A percentile compares a stretch with the other conserved stretches of the same genome.
These are phyloP conservation scores for Besnoitia besnoiti DNA, from an alignment of 169 alveolate species.

Conservation along the genomic window DNA sequence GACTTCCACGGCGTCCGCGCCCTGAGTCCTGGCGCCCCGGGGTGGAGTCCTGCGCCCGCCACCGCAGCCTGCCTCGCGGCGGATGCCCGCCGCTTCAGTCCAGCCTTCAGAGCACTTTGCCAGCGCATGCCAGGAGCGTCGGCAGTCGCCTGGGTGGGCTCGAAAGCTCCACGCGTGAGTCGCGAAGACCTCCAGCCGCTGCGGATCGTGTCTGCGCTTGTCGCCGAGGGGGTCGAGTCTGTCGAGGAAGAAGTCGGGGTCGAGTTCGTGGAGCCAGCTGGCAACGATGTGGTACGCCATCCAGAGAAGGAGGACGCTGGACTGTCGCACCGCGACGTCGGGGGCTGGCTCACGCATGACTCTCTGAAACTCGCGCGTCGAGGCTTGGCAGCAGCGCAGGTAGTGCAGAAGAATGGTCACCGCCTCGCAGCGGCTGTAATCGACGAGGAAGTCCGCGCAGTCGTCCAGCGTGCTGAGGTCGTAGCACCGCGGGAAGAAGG, in stretches of 20 bases:
- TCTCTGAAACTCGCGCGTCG: not conserved
- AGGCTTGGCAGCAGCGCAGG: conserved; percentile 30
- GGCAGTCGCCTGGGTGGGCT: not conserved
- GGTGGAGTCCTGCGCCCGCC: not conserved
- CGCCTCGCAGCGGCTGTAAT: conserved; percentile 56
- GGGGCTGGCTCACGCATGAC: conserved; percentile 2
- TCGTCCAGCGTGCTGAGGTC: conserved; percentile 43
- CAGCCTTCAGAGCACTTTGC: not conserved
- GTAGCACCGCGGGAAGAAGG: conserved; percentile 55
- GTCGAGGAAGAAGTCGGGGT: conserved; percentile 43
- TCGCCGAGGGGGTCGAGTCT: not conserved
- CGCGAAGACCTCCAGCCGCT: conserved; percentile 42
- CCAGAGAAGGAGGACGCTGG: conserved; percentile 47
- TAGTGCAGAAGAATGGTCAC: conserved; percentile 7
- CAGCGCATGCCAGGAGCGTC: conserved; percentile 18
- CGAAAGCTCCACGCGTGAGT: conserved; percentile 39
- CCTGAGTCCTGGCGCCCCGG: not conserved
- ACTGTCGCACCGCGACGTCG: not conserved
- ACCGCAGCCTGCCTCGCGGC: not conserved
- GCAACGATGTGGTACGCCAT: conserved; percentile 28
- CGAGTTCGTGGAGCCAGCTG: conserved; percentile 50
- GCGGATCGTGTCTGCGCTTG: conserved; percentile 1
- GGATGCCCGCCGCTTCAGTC: not conserved
- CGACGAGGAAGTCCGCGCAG: conserved; percentile 54
- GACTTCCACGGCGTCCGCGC: not conserved